These are phyloP conservation scores for Symbiodinium pilosum DNA, from an alignment of 73 alveolate genomes.

Conservation along the genomic window DNA sequence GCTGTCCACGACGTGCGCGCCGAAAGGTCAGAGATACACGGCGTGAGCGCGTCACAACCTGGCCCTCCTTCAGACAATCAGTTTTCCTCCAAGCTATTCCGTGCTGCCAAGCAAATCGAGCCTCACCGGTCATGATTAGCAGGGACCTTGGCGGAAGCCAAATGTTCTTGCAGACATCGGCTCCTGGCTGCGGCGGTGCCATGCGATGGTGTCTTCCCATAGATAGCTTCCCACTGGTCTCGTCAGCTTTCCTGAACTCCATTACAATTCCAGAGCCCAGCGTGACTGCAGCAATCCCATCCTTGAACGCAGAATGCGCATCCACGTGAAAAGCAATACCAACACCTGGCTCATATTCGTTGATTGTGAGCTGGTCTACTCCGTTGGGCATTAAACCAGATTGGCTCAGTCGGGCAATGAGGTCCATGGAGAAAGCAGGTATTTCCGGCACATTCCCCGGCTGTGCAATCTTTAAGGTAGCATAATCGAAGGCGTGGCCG, in stretches of 20 bases:
- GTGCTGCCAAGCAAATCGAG: conserved; percentile 86
- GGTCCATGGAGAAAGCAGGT: neutral
- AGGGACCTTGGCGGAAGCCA: conserved; percentile 78
- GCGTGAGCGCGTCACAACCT: conserved; percentile 32
- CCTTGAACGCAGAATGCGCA: conserved; percentile 86
- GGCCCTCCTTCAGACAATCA: conserved; percentile 61
- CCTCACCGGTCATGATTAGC: conserved; percentile 35
- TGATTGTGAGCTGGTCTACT: conserved; percentile 59
- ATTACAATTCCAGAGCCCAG: conserved; percentile 84
- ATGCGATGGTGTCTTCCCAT: conserved; percentile 93
- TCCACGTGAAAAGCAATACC: conserved; percentile 92
- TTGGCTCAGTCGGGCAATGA: neutral
- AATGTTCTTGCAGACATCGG: conserved; percentile 49
- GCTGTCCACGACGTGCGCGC: neutral
- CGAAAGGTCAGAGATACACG: conserved; percentile 81
- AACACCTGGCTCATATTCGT: conserved; percentile 29
- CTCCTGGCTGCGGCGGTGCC: conserved; percentile 39
- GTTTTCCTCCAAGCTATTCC: conserved; percentile 93
- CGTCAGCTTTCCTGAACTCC: neutral
- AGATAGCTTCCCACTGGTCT: conserved; percentile 65
- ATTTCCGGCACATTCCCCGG: conserved; percentile 25
- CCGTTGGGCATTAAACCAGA: conserved; percentile 32
- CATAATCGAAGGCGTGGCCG: conserved; percentile 89
- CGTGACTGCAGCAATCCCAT: conserved; percentile 56
- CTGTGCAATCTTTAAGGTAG: conserved; percentile 56